Conservation (phyloP, 352 stramenopile species). For the Elongisporangium undulatum region DNA sequence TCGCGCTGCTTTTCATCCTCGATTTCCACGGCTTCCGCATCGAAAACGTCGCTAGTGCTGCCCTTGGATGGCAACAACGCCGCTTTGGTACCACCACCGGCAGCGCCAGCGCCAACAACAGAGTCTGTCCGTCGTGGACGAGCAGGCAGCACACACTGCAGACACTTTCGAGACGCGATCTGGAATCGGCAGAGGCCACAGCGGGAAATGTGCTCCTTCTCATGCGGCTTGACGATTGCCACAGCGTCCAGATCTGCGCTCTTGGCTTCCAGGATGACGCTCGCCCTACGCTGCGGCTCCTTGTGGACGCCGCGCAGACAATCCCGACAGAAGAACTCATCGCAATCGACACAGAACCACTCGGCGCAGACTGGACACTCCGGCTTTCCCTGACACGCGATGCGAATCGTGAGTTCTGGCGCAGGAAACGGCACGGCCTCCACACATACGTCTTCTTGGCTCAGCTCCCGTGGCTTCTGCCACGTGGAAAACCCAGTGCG, state of each 20-base stretch:
- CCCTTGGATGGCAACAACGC: background rate
- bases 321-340: constrained; percentile 44
- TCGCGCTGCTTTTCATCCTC: constrained; percentile 14
- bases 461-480: constrained; percentile 45
- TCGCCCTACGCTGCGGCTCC: constrained; percentile 15
- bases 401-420: constrained; percentile 25
- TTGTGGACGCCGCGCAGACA: constrained; percentile 45
- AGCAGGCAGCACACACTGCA: constrained; percentile 20
- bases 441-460: constrained; percentile 41
- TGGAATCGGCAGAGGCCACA: constrained; percentile 68
- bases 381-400: constrained; percentile 34
- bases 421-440: constrained; percentile 49
- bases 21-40: constrained; percentile 2
- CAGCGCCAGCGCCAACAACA: background rate
- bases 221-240: constrained; percentile 11
- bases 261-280: background rate
- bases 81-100: background rate
- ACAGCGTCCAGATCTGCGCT: background rate
- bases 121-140: background rate
- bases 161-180: constrained; percentile 45
- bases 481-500: constrained; percentile 63
- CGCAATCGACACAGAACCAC: constrained; percentile 54
- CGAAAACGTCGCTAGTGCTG: background rate
- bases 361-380: constrained; percentile 45
- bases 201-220: constrained; percentile 31